Conservation (phyloP, 306 rosid genomes). For the Lablab purpureus region DNA sequence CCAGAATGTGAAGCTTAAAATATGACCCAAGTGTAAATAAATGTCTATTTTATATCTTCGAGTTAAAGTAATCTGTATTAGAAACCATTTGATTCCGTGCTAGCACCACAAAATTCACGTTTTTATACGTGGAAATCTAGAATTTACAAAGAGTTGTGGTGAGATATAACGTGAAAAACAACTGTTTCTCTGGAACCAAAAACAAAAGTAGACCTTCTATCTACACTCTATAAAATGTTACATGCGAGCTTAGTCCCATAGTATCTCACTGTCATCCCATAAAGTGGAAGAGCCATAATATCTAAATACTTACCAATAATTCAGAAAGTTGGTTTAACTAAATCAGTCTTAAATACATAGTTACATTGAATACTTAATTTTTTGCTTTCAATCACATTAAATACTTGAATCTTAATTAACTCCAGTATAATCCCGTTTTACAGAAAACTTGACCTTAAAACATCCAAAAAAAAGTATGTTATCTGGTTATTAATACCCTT, state of each 20-base stretch:
- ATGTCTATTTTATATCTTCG: constrained; percentile 7
- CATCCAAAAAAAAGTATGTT: no score
- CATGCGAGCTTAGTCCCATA: constrained; percentile 36
- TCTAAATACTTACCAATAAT: no score
- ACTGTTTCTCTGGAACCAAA: neutral
- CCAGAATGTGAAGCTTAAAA: constrained; percentile 63
- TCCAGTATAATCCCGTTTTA: no score
- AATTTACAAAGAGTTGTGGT: neutral
- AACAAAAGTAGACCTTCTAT: neutral
- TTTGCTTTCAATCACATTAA: no score
- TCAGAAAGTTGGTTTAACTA: no score
- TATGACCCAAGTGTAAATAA: constrained; percentile 46
- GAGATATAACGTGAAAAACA: neutral
- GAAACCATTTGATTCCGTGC: neutral
- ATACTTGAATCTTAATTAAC: no score
- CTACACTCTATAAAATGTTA: constrained; percentile 31
- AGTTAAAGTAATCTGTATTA: constrained; percentile 29
- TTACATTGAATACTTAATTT: no score
- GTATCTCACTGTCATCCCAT: constrained; percentile 27
- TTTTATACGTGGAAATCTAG: neutral
- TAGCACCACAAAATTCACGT: neutral
- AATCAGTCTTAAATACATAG: no score
- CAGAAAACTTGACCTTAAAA: no score
- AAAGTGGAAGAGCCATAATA: constrained; percentile 57
- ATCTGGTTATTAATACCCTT: no score